Base-by-base conservation (phyloP, 805 yeast genomes). In the Wickerhamomyces chaumierensis region DNA sequence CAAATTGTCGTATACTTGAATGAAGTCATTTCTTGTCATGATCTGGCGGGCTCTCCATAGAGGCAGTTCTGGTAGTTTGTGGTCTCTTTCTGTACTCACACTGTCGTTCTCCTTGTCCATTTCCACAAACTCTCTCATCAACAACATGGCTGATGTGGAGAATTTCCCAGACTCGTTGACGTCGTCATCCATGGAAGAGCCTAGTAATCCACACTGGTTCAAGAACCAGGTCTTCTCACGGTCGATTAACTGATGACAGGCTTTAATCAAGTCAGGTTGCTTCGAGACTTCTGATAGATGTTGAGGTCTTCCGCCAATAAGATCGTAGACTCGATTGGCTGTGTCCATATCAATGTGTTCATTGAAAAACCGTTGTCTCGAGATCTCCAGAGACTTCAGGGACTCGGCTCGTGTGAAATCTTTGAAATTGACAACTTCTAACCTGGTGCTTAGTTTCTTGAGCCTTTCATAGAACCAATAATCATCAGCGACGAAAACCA, bases 231-330 rank as follows among this genome's bases (percentile, higher is more conserved):
- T 81, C 53, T 81, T 81, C 48, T 84, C 94, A 8, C 80, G 63
- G 53, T 84, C 92, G 40, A 84, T 81, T 27, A 84, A 65, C 42
- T 66, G 69, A 48, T 81, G 81, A 45, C 84, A 75, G 0, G 86
- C 86, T 27, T 58, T 57, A 25, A 78, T 49, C 48, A 77, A 63
- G 48, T 78, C 74, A 18, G 51, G 45, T 38, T 76, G 79, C 28
- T 77, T 63, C 0, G 83, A 73, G 2, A 81, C 90, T 35, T 78
- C 79, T 2, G 81, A 72, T 3, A 84, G 58, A 56, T 84, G 90
- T 56, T 84, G 94, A 0, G 94, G 87, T 36, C 94, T 66, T 1
- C 94, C 94, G 3, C 94, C 94, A 34, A 83, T 73, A 29, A 82
- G 60, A 42, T 78, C 75, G 53, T 79, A 83, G 3, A 83, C 68